Evolutionary conservation across 495 filamentous ascomycete genomes (phyloP).

Genomic region (Monascus purpureus): DNA sequence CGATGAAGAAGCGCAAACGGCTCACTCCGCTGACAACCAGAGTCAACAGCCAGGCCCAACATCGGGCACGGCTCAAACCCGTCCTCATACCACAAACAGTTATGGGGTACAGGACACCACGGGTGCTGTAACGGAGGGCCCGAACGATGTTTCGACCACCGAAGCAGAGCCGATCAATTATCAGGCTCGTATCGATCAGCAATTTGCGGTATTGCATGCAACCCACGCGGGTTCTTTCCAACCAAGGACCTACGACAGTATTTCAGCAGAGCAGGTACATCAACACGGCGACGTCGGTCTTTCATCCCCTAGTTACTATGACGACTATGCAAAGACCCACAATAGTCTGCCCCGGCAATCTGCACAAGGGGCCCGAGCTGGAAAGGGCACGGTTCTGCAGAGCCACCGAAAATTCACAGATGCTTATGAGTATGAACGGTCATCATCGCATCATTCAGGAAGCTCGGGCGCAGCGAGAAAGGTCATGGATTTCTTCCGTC

Average conservation of each 20-base stretch:
- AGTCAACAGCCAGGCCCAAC: slow-evolving; percentile 18
- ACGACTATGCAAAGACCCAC: slow-evolving; percentile 24
- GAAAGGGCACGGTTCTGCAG: slow-evolving; percentile 42
- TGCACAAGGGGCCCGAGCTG: slow-evolving; percentile 28
- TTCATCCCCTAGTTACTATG: slow-evolving; percentile 32
- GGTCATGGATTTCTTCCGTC: slow-evolving; percentile 96
- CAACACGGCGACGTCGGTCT: slow-evolving; percentile 18
- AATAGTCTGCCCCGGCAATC: slow-evolving; percentile 29
- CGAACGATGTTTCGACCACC: slow-evolving; percentile 13
- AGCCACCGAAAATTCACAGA: slow-evolving; percentile 74
- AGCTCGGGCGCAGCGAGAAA: slow-evolving; percentile 73
- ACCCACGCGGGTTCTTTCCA: slow-evolving; percentile 18
- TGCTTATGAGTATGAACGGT: slow-evolving; percentile 69
- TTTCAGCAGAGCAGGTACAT: slow-evolving; percentile 22
- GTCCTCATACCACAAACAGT: slow-evolving; percentile 18
- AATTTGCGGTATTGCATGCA: slow-evolving; percentile 29
- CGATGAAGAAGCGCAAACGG: slow-evolving; percentile 20
- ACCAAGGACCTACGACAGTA: slow-evolving; percentile 15
- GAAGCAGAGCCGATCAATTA: slow-evolving; percentile 24
- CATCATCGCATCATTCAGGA: slow-evolving; percentile 54
- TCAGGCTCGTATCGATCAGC: slow-evolving; percentile 30
- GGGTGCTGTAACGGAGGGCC: slow-evolving; percentile 17
- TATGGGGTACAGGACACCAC: slow-evolving; percentile 25
- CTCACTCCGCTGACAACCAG: slow-evolving; percentile 13
- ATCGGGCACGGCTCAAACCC: slow-evolving; percentile 12